A percentile compares a stretch with the other conserved stretches of the same genome.
Conservation (phyloP, 1,284 basidiomycete species). For the Volvariella surrecta region DNA sequence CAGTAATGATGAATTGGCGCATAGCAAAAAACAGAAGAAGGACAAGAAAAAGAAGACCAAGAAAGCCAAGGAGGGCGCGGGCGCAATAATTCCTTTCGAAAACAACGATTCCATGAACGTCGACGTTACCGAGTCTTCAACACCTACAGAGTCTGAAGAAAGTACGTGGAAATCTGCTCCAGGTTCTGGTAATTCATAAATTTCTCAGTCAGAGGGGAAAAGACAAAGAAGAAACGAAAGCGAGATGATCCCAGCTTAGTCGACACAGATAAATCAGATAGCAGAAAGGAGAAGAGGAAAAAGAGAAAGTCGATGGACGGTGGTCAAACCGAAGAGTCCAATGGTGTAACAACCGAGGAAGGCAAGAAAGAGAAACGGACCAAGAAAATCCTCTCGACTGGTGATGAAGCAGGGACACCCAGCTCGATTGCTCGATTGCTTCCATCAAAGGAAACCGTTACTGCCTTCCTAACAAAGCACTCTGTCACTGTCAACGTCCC, state of each 20-base stretch:
- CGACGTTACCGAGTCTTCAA: background rate
- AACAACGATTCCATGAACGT: conserved; percentile 10
- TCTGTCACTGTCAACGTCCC: conserved; percentile 66
- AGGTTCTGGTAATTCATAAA: background rate
- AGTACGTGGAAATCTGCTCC: conserved; percentile 1
- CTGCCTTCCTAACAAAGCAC: conserved; percentile 64
- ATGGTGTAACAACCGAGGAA: conserved; percentile 1
- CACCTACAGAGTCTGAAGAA: background rate
- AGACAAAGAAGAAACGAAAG: conserved; percentile 18
- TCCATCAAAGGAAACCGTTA: conserved; percentile 30
- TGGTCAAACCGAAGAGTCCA: conserved; percentile 9
- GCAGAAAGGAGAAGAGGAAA: conserved; percentile 21
- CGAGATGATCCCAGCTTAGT: conserved; percentile 4
- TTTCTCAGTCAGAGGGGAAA: conserved; percentile 8
- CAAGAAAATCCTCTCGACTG: conserved; percentile 1
- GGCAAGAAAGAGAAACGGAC: conserved; percentile 14
- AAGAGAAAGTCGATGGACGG: conserved; percentile 17
- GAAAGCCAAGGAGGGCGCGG: conserved; percentile 10
- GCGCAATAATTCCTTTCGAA: conserved; percentile 13
- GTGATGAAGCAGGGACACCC: conserved; percentile 9
- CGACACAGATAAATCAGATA: conserved; percentile 12
- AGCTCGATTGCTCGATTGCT: conserved; percentile 9
- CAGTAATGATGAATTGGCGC: too few species aligned
- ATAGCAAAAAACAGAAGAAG: conserved; percentile 14
- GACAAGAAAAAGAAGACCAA: conserved; percentile 12